These are phyloP conservation scores for Achaetomium macrosporum DNA, from an alignment of 2,329 filamentous ascomycete species.

Conservation along the genomic window DNA sequence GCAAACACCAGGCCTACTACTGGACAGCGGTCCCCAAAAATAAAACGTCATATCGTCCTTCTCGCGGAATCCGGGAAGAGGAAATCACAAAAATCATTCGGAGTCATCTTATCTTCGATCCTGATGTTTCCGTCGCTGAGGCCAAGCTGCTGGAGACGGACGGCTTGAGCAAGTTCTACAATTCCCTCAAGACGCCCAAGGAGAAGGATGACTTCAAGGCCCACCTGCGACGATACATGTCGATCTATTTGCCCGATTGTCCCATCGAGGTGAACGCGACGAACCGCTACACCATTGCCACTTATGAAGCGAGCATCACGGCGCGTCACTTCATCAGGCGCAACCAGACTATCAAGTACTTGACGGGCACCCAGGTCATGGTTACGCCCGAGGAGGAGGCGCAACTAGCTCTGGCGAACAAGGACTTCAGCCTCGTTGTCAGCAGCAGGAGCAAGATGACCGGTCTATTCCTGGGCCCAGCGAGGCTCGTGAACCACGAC, in stretches of 20 bases:
- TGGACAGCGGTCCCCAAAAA: constrained; percentile 98
- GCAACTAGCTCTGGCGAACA: constrained; percentile 71
- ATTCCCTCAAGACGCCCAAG: constrained; percentile 62
- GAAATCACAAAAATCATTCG: constrained; percentile 58
- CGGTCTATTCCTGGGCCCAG: constrained; percentile 89
- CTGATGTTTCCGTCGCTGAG: constrained; percentile 66
- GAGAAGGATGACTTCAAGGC: constrained; percentile 82
- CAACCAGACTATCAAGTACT: constrained; percentile 83
- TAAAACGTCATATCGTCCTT: constrained; percentile 75
- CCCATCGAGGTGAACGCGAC: constrained; percentile 89
- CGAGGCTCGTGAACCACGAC: constrained; percentile 95
- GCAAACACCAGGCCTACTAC: constrained; percentile 69
- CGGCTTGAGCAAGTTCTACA: constrained; percentile 67
- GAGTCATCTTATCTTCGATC: constrained; percentile 64
- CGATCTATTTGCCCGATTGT: constrained; percentile 88
- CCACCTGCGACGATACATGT: constrained; percentile 84
- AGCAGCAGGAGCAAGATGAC: constrained; percentile 87
- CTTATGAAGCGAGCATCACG: constrained; percentile 80
- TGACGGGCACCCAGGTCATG: constrained; percentile 83
- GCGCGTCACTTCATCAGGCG: constrained; percentile 73
- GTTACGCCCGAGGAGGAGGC: constrained; percentile 90
- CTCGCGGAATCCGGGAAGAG: constrained; percentile 66
- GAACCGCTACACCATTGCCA: constrained; percentile 89
- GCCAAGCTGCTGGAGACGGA: constrained; percentile 64
- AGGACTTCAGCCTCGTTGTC: constrained; percentile 95